Evolutionary conservation across 2,329 filamentous ascomycete species (phyloP).

Genomic region (Lomentospora prolificans): DNA sequence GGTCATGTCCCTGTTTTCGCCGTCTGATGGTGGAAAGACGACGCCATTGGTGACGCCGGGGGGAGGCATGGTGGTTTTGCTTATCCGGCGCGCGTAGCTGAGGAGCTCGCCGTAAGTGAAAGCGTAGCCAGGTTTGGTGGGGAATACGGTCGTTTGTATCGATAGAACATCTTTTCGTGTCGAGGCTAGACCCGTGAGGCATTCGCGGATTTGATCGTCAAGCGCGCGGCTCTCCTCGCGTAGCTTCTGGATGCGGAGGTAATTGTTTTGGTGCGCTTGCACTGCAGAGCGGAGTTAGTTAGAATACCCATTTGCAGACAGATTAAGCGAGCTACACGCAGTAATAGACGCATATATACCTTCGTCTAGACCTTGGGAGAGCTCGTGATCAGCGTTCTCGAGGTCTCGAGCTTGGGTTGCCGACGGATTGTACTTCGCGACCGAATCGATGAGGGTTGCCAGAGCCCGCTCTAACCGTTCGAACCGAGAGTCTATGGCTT

Average conservation of each 20-base stretch:
- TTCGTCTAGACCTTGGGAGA: constrained; percentile 56
- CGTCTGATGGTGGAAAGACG: constrained; percentile 16
- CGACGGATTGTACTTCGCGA: constrained; percentile 73
- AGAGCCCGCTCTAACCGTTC: constrained; percentile 59
- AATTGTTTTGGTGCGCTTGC: constrained; percentile 64
- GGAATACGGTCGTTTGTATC: constrained; percentile 48
- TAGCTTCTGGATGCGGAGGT: constrained; percentile 58
- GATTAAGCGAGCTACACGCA: no score
- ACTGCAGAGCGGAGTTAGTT: constrained; percentile 38
- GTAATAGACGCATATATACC: constrained; percentile 39
- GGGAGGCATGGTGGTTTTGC: constrained; percentile 67
- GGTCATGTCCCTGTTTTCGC: constrained; percentile 21
- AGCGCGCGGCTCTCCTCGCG: constrained; percentile 54
- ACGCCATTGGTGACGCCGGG: constrained; percentile 36
- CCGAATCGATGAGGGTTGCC: constrained; percentile 63
- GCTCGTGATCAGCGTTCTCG: constrained; percentile 56
- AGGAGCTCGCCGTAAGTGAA: constrained; percentile 67
- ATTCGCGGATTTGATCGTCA: constrained; percentile 64
- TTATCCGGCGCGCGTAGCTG: constrained; percentile 68
- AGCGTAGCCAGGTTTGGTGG: constrained; percentile 37
- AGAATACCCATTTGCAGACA: no score
- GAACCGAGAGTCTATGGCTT: constrained; percentile 50
- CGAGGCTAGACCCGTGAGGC: constrained; percentile 57
- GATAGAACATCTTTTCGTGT: constrained; percentile 64
- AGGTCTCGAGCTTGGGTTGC: constrained; percentile 58